These are phyloP conservation scores for Aspergillus cavernicola DNA, from an alignment of 495 filamentous ascomycete genomes.

Conservation along the genomic window DNA sequence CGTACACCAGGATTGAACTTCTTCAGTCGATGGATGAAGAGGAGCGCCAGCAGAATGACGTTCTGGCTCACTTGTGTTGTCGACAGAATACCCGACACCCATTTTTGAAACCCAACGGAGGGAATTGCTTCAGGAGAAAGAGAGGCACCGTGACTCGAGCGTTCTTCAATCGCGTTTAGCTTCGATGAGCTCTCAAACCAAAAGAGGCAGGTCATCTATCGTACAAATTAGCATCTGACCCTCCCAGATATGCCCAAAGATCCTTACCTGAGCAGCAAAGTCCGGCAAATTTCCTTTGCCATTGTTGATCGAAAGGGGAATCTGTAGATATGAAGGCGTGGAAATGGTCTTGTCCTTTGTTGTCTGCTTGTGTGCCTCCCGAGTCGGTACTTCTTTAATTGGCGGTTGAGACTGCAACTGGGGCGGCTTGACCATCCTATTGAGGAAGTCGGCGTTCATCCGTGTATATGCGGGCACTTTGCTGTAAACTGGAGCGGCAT, in stretches of 20 bases:
- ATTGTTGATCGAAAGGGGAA: constrained; percentile 70
- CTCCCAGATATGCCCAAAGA: neutral
- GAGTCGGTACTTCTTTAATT: constrained; percentile 21
- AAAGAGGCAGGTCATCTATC: constrained; percentile 89
- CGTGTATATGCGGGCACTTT: constrained; percentile 23
- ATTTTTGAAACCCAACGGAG: constrained; percentile 78
- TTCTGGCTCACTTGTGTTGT: constrained; percentile 98
- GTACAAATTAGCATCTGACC: constrained; percentile 2
- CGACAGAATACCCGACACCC: constrained; percentile 84
- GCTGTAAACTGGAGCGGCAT: constrained; percentile 28
- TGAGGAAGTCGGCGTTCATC: constrained; percentile 25
- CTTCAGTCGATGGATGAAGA: constrained; percentile 94
- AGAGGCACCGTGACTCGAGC: constrained; percentile 42
- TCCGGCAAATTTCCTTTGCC: constrained; percentile 71
- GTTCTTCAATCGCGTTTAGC: constrained; percentile 67
- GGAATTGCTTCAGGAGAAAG: constrained; percentile 73
- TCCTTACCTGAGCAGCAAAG: constrained; percentile 73
- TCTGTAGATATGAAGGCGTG: constrained; percentile 60
- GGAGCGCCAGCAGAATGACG: constrained; percentile 82
- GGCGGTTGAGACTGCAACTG: constrained; percentile 25
- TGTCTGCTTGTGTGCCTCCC: constrained; percentile 25
- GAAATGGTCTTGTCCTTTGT: constrained; percentile 39
- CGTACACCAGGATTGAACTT: constrained; percentile 80
- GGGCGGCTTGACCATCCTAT: constrained; percentile 23
- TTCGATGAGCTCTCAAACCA: constrained; percentile 93